These are phyloP conservation scores for Hypoxylon fuscum DNA, from an alignment of 495 filamentous ascomycete genomes.

Conservation along the genomic window DNA sequence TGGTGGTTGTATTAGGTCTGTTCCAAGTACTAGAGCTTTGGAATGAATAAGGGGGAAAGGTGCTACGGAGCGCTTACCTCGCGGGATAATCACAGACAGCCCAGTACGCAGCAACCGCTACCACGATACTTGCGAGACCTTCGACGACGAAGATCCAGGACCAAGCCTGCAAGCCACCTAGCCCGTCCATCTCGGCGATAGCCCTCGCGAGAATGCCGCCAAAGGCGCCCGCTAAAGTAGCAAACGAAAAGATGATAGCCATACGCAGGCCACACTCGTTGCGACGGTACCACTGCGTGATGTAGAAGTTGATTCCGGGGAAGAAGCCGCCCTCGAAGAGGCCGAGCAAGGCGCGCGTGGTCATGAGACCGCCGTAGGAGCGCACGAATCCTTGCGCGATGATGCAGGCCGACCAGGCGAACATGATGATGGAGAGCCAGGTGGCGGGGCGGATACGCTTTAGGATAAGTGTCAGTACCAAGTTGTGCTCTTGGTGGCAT, in stretches of 20 bases:
- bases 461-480: slow-evolving; percentile 51
- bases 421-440: slow-evolving; percentile 67
- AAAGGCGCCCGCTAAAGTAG: slow-evolving; percentile 70
- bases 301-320: slow-evolving; percentile 77
- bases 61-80: slow-evolving; percentile 49
- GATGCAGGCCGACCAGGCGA: slow-evolving; percentile 64
- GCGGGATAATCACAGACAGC: slow-evolving; percentile 67
- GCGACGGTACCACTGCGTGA: slow-evolving; percentile 77
- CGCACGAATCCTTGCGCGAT: slow-evolving; percentile 67
- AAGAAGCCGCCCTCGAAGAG: slow-evolving; percentile 70
- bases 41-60: no score
- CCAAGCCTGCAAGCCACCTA: slow-evolving; percentile 55
- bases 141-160: slow-evolving; percentile 71
- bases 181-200: slow-evolving; percentile 69
- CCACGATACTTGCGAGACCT: slow-evolving; percentile 51
- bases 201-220: slow-evolving; percentile 72
- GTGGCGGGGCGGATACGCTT: slow-evolving; percentile 70
- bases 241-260: slow-evolving; percentile 67
- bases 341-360: slow-evolving; percentile 68
- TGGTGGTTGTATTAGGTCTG: no score
- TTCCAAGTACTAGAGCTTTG: no score
- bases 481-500: background rate
- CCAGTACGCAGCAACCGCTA: slow-evolving; percentile 62
- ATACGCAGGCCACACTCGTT: slow-evolving; percentile 49
- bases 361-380: slow-evolving; percentile 64